Evolutionary conservation across 2,329 filamentous ascomycete species (phyloP).

Genomic region (Apiospora aurea): DNA sequence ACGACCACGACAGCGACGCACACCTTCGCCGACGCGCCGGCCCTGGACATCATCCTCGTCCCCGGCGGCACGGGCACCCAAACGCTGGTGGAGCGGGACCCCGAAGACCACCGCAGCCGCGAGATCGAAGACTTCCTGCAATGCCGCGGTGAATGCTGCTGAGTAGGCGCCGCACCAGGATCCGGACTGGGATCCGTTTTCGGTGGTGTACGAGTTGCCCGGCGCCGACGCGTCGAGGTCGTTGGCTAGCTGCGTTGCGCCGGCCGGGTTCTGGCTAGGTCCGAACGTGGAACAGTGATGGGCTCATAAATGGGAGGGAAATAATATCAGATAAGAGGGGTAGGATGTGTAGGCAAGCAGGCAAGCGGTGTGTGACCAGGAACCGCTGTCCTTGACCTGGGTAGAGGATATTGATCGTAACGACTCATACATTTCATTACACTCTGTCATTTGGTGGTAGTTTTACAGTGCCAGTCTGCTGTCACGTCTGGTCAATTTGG

Average conservation of each 20-base stretch:
- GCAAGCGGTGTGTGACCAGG: no score
- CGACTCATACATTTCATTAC: not conserved
- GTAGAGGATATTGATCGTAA: no score
- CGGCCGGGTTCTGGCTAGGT: not conserved
- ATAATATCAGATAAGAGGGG: no score
- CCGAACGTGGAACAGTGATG: no score
- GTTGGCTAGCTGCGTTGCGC: not conserved
- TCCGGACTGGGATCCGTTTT: slow-evolving; percentile 36
- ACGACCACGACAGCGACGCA: slow-evolving; percentile 41
- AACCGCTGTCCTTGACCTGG: no score
- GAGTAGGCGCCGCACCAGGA: slow-evolving; percentile 34
- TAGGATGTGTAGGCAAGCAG: no score
- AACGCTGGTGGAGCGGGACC: slow-evolving; percentile 34
- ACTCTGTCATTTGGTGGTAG: no score
- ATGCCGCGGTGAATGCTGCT: slow-evolving; percentile 60
- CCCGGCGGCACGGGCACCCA: slow-evolving; percentile 35
- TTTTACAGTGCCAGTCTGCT: no score
- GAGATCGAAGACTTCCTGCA: slow-evolving; percentile 37
- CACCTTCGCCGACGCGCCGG: slow-evolving; percentile 45
- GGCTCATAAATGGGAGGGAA: no score
- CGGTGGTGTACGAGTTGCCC: slow-evolving; percentile 31
- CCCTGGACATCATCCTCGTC: slow-evolving; percentile 45
- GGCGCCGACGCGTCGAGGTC: not conserved
- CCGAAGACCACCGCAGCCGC: slow-evolving; percentile 29
- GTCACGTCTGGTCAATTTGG: no score